Conservation (phyloP, 176 grass and related monocot genomes). For the Cenchrus fungigraminus region DNA sequence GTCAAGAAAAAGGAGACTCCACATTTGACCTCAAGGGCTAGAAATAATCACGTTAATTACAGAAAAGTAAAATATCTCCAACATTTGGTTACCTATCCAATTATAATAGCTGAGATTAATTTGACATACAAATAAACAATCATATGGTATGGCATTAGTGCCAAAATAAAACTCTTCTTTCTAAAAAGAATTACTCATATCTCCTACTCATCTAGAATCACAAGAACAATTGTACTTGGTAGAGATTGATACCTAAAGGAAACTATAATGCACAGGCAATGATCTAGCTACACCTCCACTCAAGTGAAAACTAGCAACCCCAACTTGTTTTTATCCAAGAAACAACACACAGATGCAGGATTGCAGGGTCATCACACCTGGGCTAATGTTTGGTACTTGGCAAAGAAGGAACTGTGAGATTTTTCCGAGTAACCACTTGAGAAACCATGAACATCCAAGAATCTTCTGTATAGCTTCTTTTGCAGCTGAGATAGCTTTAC, state of each 20-base stretch:
- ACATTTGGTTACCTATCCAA: background rate
- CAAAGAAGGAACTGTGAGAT: conserved; percentile 79
- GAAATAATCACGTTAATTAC: background rate
- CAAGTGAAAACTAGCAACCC: background rate
- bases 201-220: background rate
- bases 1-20: background rate
- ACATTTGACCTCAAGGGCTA: background rate
- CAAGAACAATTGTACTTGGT: background rate
- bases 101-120: background rate
- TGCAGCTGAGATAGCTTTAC: conserved; percentile 96
- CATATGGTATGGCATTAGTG: background rate
- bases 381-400: conserved; percentile 86
- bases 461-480: conserved; percentile 87
- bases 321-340: conserved; percentile 29
- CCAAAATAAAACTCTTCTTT: background rate
- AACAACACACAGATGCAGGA: conserved; percentile 29
- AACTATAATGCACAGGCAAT: conserved; percentile 8
- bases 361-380: conserved; percentile 54
- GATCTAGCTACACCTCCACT: conserved; percentile 7
- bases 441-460: conserved; percentile 92
- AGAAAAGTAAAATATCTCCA: background rate
- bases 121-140: background rate
- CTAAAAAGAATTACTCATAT: background rate
- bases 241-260: background rate
- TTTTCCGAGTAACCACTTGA: conserved; percentile 77